Conservation (phyloP, 148 eudicot species). For the Chenopodium formosanum region DNA sequence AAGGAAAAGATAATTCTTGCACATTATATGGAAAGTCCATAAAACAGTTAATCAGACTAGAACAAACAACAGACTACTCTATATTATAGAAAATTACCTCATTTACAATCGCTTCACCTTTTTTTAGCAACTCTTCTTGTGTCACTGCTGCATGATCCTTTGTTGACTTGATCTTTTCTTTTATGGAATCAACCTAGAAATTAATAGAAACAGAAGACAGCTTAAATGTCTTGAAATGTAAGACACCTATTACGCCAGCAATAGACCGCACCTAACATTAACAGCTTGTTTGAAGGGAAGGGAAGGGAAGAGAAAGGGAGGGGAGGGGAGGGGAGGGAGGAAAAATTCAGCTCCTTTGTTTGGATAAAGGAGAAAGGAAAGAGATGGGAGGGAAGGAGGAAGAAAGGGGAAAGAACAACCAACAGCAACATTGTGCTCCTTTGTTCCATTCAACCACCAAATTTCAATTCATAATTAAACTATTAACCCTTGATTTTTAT, state of each 20-base stretch:
- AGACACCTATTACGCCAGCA: not conserved
- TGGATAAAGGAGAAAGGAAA: too few species aligned
- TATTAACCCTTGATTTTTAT: too few species aligned
- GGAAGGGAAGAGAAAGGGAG: too few species aligned
- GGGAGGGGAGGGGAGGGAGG: too few species aligned
- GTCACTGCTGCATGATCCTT: conserved; percentile 53
- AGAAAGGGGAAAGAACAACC: too few species aligned
- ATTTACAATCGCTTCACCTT: conserved; percentile 52
- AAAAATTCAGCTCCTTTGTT: too few species aligned
- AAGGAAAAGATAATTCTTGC: not conserved
- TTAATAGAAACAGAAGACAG: conserved; percentile 5
- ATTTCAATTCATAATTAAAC: too few species aligned
- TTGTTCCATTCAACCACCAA: too few species aligned
- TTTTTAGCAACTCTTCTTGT: conserved; percentile 49
- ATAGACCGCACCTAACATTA: conserved; percentile 2
- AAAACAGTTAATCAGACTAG: not conserved
- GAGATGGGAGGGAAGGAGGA: too few species aligned
- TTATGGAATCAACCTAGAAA: conserved; percentile 50
- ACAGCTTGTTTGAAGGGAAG: too few species aligned
- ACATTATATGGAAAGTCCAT: not conserved
- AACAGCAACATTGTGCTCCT: too few species aligned
- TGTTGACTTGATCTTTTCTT: conserved; percentile 39
- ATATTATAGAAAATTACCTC: conserved; percentile 44
- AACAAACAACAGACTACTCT: not conserved
- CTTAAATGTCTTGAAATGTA: not conserved